Base-by-base conservation (phyloP, 805 yeast genomes). In the Starmerella sirachaensis region DNA sequence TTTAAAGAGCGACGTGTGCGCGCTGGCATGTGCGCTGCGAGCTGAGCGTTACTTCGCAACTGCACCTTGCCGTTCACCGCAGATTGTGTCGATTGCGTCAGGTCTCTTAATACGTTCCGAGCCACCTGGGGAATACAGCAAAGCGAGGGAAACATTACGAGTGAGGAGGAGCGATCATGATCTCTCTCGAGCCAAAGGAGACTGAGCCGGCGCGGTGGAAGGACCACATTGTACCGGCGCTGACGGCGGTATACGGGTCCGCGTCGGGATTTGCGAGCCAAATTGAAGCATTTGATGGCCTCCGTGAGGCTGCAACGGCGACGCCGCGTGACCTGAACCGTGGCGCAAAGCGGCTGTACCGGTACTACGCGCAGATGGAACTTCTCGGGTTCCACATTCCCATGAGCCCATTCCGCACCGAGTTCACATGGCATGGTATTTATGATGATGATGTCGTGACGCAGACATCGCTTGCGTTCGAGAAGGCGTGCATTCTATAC, bases 381-480 rank as follows among this genome's bases (percentile, higher is more conserved):
- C 69, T 83, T 10, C 60, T 91, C 33, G 85, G 80, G 44, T 59
- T 83, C 47, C 64, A 96, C 37, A 57, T 88, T 16, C 91, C 95
- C 1, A 66, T 76, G 41, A 29, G 31, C 6, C 40, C 46, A 10
- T 30, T 33, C 31, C 66, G 65, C 36, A 61, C 68, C n/a, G 67
- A 69, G 38, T 88, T 86, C 56, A 66, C 73, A 0, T 88, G 97
- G 97, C 40, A 36, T 5, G 94, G 86, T 54, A 78, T 91, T 5
- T 81, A 76, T 52, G 61, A 65, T 35, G 61, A 62, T 6, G 47
- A 49, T 1, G 42, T 60, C 0, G 59, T 64, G 42, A 64, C 78
- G n/a, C 95, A 86, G 54, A 71, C 70, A 50, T 78, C 94, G 0
- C 52, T 82, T 30, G 84, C 94, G 0, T 85, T 82, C 54, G 98